These are phyloP conservation scores for Tuber microsphaerosporum DNA, from an alignment of 495 filamentous ascomycete species.

Conservation along the genomic window DNA sequence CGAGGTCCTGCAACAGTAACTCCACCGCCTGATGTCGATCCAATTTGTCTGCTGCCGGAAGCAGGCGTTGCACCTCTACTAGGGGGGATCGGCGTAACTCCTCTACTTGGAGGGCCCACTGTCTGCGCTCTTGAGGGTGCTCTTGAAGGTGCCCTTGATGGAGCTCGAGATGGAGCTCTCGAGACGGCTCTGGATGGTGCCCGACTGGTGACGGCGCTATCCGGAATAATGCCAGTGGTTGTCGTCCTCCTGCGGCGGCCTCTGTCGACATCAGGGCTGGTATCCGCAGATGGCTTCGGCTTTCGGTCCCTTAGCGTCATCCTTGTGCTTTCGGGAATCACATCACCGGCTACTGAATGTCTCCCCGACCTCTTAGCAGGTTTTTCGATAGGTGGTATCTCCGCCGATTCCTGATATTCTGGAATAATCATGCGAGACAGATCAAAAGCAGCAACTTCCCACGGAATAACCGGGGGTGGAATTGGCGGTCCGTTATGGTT, in stretches of 20 bases:
- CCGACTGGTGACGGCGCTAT: conserved; percentile 20
- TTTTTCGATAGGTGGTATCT: conserved; percentile 53
- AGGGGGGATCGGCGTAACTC: conserved; percentile 18
- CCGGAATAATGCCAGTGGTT: conserved; percentile 13
- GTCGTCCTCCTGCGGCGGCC: conserved; percentile 27
- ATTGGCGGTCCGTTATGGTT: conserved; percentile 38
- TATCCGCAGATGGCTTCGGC: conserved; percentile 45
- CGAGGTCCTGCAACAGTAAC: conserved; percentile 26
- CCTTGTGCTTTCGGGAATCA: conserved; percentile 49
- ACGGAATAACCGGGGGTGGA: conserved; percentile 70
- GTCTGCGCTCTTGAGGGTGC: conserved; percentile 7
- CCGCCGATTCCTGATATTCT: conserved; percentile 28
- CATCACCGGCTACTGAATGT: conserved; percentile 42
- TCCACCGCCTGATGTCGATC: conserved; percentile 15
- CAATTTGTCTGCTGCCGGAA: conserved; percentile 12
- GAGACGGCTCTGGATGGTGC: conserved; percentile 23
- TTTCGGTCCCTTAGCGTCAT: conserved; percentile 71
- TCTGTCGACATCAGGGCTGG: conserved; percentile 12
- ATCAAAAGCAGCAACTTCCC: conserved; percentile 74
- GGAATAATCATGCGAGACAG: conserved; percentile 78
- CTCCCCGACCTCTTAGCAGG: conserved; percentile 56
- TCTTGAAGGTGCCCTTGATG: conserved; percentile 3
- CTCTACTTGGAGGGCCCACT: conserved; percentile 8
- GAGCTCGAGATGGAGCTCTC: background rate
- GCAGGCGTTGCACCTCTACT: conserved; percentile 23